Evolutionary conservation across 371 early-diverging fungal genomes (phyloP), one percentile per base, ranked within the genome.

Genomic region (Polyrhizophydium stewartii): DNA sequence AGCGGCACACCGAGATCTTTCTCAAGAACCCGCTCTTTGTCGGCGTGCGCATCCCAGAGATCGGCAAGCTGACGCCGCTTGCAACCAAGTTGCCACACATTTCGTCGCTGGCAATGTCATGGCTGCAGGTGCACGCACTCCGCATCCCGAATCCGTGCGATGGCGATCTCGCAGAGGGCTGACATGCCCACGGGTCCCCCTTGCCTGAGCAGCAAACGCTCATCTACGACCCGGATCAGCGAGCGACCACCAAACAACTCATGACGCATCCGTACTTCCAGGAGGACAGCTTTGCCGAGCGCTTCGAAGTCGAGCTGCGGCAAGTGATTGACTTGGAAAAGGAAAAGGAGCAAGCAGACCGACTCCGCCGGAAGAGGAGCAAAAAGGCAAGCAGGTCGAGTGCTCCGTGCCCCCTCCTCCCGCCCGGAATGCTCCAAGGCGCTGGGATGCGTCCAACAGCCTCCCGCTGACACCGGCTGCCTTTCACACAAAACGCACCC

Each of bases 161-260:
- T 40, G n/a, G 53, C 28, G 22, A 25, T 45, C 51, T n/a, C 37
- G 45, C 33, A 46, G 41, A 5, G 3, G 35, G 13, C 49, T 47
- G 28, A 47, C 22, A 47, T 47, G 9, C 22, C 7, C 3, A 3
- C 28, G 28, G 10, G 7, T 47, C 28, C 25, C 22, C 10, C 49
- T 47, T 7, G 3, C 7, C 22, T n/a, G n/a, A 47, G 5, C 53
- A 79, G 81, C 70, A 72, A 63, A 68, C 74, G 24, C 60, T 82
- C 10, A 76, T 80, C 37, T 82, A 82, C 60, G 81, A 82, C 57
- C 76, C 81, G 1, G 81, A 82, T 56, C 73, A 81, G 55, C 68
- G 83, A 28, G 75, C 79, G 2, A 79, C 81, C 9, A 74, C 78
- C 31, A 68, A 68, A 40, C 76, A 81, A 46, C 61, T 82, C 37